Conservation (phyloP, 1,284 basidiomycete species). For the Gymnopus androsaceus region DNA sequence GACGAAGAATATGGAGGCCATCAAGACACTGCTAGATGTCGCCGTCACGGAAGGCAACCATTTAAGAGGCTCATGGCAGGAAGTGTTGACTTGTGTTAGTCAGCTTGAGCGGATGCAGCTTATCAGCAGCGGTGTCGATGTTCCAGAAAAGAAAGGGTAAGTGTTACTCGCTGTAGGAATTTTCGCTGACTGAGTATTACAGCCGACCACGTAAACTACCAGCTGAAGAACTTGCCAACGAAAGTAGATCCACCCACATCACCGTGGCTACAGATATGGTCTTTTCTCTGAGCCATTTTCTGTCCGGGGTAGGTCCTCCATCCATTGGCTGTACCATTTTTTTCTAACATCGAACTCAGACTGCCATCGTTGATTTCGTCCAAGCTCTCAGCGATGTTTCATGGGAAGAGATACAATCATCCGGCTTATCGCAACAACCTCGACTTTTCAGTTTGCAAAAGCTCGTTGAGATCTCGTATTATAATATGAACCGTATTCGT, state of each 20-base stretch:
- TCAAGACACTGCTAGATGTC: slow-evolving; percentile 90
- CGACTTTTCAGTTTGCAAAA: slow-evolving; percentile 98
- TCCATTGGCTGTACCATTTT: slow-evolving; percentile 5
- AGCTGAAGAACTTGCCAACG: slow-evolving; percentile 93
- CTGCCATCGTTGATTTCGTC: slow-evolving; percentile 98
- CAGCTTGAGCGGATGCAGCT: slow-evolving; percentile 97
- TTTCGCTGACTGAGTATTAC: slow-evolving; percentile 12
- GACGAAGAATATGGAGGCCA: slow-evolving; percentile 97
- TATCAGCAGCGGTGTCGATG: slow-evolving; percentile 84
- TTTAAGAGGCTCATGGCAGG: slow-evolving; percentile 93
- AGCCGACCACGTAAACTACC: slow-evolving; percentile 72
- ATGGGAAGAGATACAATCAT: slow-evolving; percentile 99
- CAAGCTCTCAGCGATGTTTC: slow-evolving; percentile 95
- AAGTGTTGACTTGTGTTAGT: slow-evolving; percentile 93
- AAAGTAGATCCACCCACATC: slow-evolving; percentile 96
- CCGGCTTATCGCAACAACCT: slow-evolving; percentile 90
- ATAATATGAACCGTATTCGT: slow-evolving; percentile 99
- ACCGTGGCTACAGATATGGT: slow-evolving; percentile 99
- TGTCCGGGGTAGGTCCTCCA: slow-evolving; percentile 78
- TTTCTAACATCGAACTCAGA: slow-evolving; percentile 48
- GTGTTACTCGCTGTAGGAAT: not conserved
- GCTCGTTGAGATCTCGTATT: slow-evolving; percentile 98
- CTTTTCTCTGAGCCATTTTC: slow-evolving; percentile 92
- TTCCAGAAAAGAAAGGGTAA: slow-evolving; percentile 69
- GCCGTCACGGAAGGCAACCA: slow-evolving; percentile 94